Evolutionary conservation across 1,139 yeast genomes (phyloP).

Genomic region (Zygoascus hellenicus): DNA sequence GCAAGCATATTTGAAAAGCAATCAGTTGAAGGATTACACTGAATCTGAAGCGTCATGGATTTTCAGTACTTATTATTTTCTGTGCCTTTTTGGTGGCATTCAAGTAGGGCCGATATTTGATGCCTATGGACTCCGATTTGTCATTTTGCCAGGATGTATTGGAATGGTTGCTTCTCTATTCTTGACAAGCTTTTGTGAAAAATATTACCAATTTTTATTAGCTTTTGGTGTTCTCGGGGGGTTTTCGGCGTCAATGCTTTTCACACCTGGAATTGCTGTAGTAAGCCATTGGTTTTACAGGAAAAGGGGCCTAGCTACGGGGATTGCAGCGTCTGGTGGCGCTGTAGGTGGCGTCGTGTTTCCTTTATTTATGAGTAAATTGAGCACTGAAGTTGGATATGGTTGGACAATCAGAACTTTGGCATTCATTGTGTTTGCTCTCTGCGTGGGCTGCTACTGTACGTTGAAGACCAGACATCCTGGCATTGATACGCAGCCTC

Average conservation of each 20-base stretch:
- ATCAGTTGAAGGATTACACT: conserved; percentile 43
- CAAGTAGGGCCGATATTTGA: conserved; percentile 61
- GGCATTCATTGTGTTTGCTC: conserved; percentile 44
- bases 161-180: conserved; percentile 46
- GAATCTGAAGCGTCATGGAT: conserved; percentile 56
- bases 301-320: conserved; percentile 51
- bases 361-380: conserved; percentile 48
- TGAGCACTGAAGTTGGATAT: conserved; percentile 47
- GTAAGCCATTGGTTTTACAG: conserved; percentile 57
- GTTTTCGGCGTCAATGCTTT: conserved; percentile 51
- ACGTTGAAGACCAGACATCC: conserved; percentile 42
- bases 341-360: conserved; percentile 57
- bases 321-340: conserved; percentile 57
- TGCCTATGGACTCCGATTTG: conserved; percentile 29
- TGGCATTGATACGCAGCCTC: neutral
- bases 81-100: conserved; percentile 53
- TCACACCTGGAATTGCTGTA: conserved; percentile 55
- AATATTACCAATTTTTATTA: conserved; percentile 54
- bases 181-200: conserved; percentile 47
- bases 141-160: conserved; percentile 41
- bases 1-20: conserved; percentile 48
- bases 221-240: conserved; percentile 55
- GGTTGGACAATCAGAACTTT: conserved; percentile 57
- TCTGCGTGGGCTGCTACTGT: conserved; percentile 36
- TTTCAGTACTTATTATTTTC: conserved; percentile 51